Evolutionary conservation across 257 asterid species (phyloP), one percentile per base, ranked within the genome.

Genomic region (Solanum lignicaule): DNA sequence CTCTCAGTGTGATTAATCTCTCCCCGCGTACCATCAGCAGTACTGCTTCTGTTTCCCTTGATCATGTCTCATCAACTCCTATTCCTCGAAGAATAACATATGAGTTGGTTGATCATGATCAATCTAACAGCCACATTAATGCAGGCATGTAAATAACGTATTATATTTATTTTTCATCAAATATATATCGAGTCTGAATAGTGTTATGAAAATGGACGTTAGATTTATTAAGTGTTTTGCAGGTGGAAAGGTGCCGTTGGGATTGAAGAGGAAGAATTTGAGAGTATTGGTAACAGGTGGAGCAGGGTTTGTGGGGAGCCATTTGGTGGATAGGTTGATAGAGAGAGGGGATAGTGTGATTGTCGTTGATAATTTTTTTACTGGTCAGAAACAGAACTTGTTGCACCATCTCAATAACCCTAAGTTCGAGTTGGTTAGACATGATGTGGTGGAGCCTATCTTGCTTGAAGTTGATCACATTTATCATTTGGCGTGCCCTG

Each of bases 401-500:
- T n/a, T 94, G 83, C 96, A 94, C 86, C 98, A 96, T 88, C 91
- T 92, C 65, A 81, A 87, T 41, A 94, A 94, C 88, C 98, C 94
- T 3, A 91, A 91, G 88, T 94, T 95, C 31, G 99, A 96, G 89
- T 95, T 96, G 83, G 95, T 95, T 9, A 91, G 98, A 1, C 99
- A 96, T 23, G 99, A 96, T 69, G 98, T 94, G 6, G 98, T 95
- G 14, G 98, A 96, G 89, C 99, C 99, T 2, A 95, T 96, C 43
- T 36, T 96, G 93, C 91, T 96, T 12, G 99, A 96, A 88, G 98
- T 95, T 27, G 99, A 96, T 88, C 98, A 94, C 31, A 94, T 96
- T 83, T 96, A 96, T 93, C 98, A 96, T 87, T 87, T 96, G 92
- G 99, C 99, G 83, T 96, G 98, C 93, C 99, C 99, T 39, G 98